Percentiles rank a stretch among this genome's conserved stretches.
These are phyloP conservation scores for Rhizophagus prolifer DNA, from an alignment of 192 early-diverging fungal genomes.

Conservation along the genomic window DNA sequence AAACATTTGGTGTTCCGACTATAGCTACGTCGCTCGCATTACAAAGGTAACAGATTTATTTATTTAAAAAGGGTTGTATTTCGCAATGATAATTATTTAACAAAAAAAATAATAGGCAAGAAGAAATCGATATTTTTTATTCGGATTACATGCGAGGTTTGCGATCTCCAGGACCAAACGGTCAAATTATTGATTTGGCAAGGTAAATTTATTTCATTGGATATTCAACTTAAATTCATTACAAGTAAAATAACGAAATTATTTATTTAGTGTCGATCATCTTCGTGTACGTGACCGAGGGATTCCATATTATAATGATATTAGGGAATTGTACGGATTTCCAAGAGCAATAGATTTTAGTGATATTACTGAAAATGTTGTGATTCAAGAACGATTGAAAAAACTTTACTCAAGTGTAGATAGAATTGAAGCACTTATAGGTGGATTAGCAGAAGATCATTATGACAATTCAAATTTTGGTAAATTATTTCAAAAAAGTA, in stretches of 20 bases:
- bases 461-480: not conserved
- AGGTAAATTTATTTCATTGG: not conserved
- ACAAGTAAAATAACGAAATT: not conserved
- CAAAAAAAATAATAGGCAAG: conserved; percentile 2
- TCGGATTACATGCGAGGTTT: not conserved
- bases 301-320: conserved; percentile 24
- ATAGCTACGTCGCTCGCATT: not conserved
- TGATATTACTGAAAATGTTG: conserved; percentile 21
- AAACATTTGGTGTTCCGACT: not conserved
- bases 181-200: not conserved
- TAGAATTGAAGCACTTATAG: not conserved
- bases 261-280: not conserved
- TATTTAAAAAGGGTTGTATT: not conserved
- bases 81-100: not conserved
- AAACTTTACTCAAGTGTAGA: too few relatives aligned
- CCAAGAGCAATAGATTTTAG: not conserved
- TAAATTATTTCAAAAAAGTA: conserved; percentile 8
- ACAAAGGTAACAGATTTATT: not conserved
- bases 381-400: conserved; percentile 1
- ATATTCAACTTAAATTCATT: not conserved
- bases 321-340: not conserved
- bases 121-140: not conserved
- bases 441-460: conserved; percentile 18
- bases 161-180: not conserved
- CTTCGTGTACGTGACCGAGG: not conserved